phyloP scores from a whole-genome alignment of 2,329 filamentous ascomycete species.

The Verticillium zaregamsianum region DNA sequence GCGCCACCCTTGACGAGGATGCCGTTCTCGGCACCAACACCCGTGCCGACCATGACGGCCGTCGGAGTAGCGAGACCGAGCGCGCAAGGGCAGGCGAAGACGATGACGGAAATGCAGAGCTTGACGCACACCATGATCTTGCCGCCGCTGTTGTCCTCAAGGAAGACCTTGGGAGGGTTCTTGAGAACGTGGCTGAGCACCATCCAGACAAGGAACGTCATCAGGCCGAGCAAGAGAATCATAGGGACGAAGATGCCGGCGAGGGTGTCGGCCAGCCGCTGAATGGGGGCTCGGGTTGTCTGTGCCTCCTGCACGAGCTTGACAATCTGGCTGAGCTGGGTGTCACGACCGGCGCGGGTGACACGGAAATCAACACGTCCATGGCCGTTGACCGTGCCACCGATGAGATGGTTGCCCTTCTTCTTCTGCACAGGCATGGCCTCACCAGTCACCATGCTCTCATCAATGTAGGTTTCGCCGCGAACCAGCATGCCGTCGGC shows the following conservation, averaged over 20 bases:
- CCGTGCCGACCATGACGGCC: conserved; percentile 98
- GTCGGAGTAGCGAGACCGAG: conserved; percentile 95
- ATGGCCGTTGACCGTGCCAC: conserved; percentile 91
- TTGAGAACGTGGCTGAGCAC: conserved; percentile 80
- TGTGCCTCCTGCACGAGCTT: conserved; percentile 98
- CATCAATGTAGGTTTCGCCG: conserved; percentile 90
- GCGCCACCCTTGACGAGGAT: conserved; percentile 98
- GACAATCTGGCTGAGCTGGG: conserved; percentile 95
- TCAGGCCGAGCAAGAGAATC: conserved; percentile 77
- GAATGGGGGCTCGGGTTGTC: conserved; percentile 89
- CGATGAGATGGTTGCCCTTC: conserved; percentile 75
- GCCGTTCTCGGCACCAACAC: conserved; percentile 88
- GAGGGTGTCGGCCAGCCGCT: conserved; percentile 83
- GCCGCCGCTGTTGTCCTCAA: conserved; percentile 74
- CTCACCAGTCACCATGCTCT: conserved; percentile 98
- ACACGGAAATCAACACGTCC: conserved; percentile 91
- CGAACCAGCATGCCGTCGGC: conserved; percentile 84
- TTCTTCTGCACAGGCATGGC: conserved; percentile 92
- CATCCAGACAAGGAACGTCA: conserved; percentile 93
- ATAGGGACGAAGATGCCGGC: conserved; percentile 92
- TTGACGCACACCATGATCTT: conserved; percentile 96
- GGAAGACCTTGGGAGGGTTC: conserved; percentile 85
- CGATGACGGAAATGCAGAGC: conserved; percentile 96
- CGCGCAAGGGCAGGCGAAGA: conserved; percentile 95
- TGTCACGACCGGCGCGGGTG: conserved; percentile 87